A percentile compares a stretch with the other conserved stretches of the same genome.
Conservation (phyloP, 2,329 filamentous ascomycete species). For the Microsporum audouinii region DNA sequence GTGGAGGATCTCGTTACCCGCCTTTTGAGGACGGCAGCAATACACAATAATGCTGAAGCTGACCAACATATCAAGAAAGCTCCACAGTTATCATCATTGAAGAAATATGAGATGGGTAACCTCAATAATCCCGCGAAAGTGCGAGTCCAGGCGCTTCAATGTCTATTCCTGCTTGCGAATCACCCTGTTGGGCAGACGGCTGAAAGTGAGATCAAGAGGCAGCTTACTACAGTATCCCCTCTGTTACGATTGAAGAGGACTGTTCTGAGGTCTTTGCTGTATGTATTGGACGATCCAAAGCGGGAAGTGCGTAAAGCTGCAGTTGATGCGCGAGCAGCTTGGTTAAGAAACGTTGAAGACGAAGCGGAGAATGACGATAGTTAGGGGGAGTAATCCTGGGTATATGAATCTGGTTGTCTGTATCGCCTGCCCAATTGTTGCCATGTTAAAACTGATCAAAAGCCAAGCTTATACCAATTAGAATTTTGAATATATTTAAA, state of each 20-base stretch:
- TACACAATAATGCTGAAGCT: conserved; percentile 2
- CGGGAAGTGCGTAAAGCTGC: conserved; percentile 51
- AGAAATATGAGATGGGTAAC: conserved; percentile 9
- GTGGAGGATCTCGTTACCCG: conserved; percentile 46
- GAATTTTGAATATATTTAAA: neutral
- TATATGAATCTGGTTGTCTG: neutral
- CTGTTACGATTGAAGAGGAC: conserved; percentile 47
- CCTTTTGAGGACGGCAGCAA: conserved; percentile 39
- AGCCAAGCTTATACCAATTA: neutral
- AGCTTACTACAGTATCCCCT: conserved; percentile 26
- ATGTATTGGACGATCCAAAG: conserved; percentile 51
- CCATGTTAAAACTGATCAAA: neutral
- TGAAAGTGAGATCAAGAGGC: conserved; percentile 13
- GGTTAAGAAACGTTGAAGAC: conserved; percentile 35
- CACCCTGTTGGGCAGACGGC: conserved; percentile 17
- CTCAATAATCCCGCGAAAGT: conserved; percentile 20
- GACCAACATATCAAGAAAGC: neutral
- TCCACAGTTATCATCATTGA: neutral
- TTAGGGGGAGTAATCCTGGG: neutral
- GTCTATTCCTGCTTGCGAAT: conserved; percentile 30
- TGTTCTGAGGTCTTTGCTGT: conserved; percentile 45
- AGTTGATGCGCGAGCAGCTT: conserved; percentile 49
- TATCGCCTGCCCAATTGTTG: neutral
- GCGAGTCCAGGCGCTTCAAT: conserved; percentile 28
- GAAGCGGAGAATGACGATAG: neutral